Conservation (phyloP, 1,139 yeast species). For the Suhomyces choctaworum region DNA sequence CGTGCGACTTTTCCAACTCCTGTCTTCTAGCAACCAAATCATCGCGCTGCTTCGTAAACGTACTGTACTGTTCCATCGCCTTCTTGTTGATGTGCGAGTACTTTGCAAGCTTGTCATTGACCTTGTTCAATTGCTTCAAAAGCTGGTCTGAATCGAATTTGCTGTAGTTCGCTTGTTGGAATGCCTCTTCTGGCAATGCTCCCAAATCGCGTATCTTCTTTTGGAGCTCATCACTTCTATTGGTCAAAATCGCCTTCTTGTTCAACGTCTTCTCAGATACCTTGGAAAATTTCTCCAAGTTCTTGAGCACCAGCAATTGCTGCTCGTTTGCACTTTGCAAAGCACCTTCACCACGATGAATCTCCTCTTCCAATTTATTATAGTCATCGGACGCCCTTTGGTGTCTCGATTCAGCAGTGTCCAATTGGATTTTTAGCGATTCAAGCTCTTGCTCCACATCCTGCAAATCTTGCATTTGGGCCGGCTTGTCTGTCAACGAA, state of each 20-base stretch:
- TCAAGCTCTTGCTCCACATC: slow-evolving; percentile 34
- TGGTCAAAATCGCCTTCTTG: slow-evolving; percentile 58
- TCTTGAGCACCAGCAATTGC: slow-evolving; percentile 54
- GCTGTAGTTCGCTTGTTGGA: slow-evolving; percentile 43
- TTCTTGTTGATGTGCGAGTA: slow-evolving; percentile 84
- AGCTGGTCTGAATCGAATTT: slow-evolving; percentile 54
- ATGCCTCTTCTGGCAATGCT: slow-evolving; percentile 84
- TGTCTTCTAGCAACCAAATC: slow-evolving; percentile 62
- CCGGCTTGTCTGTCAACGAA: slow-evolving; percentile 14
- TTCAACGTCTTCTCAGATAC: slow-evolving; percentile 65
- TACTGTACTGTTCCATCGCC: slow-evolving; percentile 82
- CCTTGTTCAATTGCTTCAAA: slow-evolving; percentile 53
- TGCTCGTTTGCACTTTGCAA: slow-evolving; percentile 55
- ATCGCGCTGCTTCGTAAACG: slow-evolving; percentile 72
- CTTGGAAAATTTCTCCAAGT: slow-evolving; percentile 63
- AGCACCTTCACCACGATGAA: slow-evolving; percentile 39
- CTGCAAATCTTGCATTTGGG: slow-evolving; percentile 44
- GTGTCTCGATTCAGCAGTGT: slow-evolving; percentile 23
- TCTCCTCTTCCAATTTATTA: slow-evolving; percentile 30
- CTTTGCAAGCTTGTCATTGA: slow-evolving; percentile 59
- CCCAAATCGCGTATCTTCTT: slow-evolving; percentile 81
- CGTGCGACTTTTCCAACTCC: slow-evolving; percentile 70
- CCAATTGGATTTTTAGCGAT: slow-evolving; percentile 25
- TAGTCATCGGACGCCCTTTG: slow-evolving; percentile 22
- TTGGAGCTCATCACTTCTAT: slow-evolving; percentile 71